phyloP scores from a whole-genome alignment of 306 rosid species.

The Rosa multiflora region DNA sequence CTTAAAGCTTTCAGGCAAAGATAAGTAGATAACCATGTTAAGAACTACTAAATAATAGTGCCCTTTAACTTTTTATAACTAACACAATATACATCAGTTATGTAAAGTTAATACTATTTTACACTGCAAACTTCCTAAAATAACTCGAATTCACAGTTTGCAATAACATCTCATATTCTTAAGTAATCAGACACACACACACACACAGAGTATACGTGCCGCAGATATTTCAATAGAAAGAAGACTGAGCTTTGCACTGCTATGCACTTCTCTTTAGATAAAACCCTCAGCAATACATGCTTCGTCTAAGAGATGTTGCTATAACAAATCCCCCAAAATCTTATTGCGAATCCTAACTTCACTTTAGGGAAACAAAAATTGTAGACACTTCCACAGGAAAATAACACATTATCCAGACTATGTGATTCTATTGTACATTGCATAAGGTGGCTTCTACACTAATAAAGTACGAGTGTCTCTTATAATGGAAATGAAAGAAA shows the following conservation, averaged over 20 bases:
- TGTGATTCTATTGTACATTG: not conserved
- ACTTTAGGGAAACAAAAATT: not conserved
- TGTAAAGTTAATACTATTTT: not conserved
- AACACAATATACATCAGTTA: not conserved
- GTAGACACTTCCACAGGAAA: not conserved
- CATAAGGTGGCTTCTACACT: too few relatives aligned
- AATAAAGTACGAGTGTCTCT: not conserved
- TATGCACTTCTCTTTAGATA: not conserved
- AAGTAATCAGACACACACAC: not conserved
- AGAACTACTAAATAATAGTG: not conserved
- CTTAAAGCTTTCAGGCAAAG: not conserved
- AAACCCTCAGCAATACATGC: not conserved
- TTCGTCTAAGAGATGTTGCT: not conserved
- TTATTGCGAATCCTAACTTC: not conserved
- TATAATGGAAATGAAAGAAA: conserved; percentile 26
- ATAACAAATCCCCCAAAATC: not conserved
- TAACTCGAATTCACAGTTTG: not conserved
- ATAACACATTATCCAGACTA: not conserved
- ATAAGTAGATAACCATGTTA: not conserved
- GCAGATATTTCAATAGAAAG: not conserved
- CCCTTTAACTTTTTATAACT: not conserved
- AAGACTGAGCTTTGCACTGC: not conserved
- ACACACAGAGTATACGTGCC: not conserved
- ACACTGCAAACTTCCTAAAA: not conserved
- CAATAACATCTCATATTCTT: not conserved